phyloP scores from a whole-genome alignment of 2,329 filamentous ascomycete genomes.

The Colletotrichum theobromicola region DNA sequence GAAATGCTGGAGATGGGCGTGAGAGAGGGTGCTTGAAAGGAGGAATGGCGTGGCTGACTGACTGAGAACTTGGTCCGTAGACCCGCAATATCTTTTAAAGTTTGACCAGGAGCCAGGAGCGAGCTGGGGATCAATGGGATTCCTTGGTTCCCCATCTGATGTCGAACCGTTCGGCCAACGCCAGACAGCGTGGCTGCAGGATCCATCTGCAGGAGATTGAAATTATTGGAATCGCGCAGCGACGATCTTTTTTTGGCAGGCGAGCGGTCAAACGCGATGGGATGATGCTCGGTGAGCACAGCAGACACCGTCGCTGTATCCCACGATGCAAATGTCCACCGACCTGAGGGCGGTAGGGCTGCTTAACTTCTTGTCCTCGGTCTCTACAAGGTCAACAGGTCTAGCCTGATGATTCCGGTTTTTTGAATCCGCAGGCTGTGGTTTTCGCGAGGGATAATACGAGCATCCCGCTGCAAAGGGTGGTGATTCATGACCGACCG shows the following conservation, averaged over 20 bases:
- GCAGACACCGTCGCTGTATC: neutral
- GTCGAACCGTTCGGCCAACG: neutral
- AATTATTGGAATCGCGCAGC: constrained; percentile 14
- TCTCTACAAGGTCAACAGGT: neutral
- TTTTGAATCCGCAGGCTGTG: neutral
- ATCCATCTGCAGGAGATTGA: neutral
- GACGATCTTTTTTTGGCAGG: neutral
- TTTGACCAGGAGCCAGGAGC: constrained; percentile 3
- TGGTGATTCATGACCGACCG: neutral
- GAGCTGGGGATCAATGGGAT: constrained; percentile 16
- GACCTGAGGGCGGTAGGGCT: neutral
- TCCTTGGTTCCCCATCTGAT: constrained; percentile 18
- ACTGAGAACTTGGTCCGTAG: constrained; percentile 12
- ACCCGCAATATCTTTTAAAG: constrained; percentile 18
- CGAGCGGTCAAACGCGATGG: neutral
- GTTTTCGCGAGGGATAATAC: neutral
- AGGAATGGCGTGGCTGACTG: neutral
- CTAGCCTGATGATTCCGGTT: neutral
- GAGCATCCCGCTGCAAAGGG: neutral
- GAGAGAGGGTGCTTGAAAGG: constrained; percentile 12
- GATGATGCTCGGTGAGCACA: constrained; percentile 1
- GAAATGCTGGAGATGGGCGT: constrained; percentile 73
- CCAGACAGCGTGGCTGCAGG: neutral
- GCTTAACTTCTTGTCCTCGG: neutral
- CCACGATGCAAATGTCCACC: neutral